Percentiles rank a stretch among this genome's conserved stretches.
Conservation (phyloP, 257 asterid genomes). For the Craterostigma plantagineum region DNA sequence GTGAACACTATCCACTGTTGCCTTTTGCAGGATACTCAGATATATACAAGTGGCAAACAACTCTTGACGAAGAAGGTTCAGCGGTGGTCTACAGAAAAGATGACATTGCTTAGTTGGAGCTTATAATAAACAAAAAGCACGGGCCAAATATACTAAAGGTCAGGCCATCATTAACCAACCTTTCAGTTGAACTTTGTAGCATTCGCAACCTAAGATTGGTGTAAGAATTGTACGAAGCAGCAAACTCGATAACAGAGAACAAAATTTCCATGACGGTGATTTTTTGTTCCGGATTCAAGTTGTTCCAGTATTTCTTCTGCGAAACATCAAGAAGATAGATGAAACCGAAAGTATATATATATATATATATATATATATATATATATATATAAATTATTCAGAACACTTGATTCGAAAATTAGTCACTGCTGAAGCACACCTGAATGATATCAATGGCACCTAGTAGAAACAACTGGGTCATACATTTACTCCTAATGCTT, state of each 20-base stretch:
- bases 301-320: slow-evolving; percentile 94
- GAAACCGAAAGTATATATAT: no score
- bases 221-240: slow-evolving; percentile 94
- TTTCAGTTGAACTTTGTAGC: slow-evolving; percentile 72
- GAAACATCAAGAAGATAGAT: slow-evolving; percentile 8
- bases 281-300: slow-evolving; percentile 62
- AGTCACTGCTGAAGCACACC: slow-evolving; percentile 20
- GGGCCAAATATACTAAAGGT: background rate
- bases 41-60: slow-evolving; percentile 86
- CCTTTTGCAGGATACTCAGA: slow-evolving; percentile 78
- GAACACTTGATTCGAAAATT: no score
- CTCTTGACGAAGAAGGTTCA: slow-evolving; percentile 98
- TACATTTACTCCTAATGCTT: slow-evolving; percentile 85
- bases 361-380: no score
- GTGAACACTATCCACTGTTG: slow-evolving; percentile 28
- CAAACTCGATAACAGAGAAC: slow-evolving; percentile 76
- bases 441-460: slow-evolving; percentile 91
- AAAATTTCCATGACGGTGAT: slow-evolving; percentile 70
- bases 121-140: slow-evolving; percentile 13
- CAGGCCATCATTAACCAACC: slow-evolving; percentile 34
- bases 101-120: slow-evolving; percentile 2
- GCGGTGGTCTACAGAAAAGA: slow-evolving; percentile 53
- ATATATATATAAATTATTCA: no score
- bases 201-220: slow-evolving; percentile 71
- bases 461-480: slow-evolving; percentile 80